Conservation (phyloP, 2,329 filamentous ascomycete species). For the Emmonsiellopsis sp. region DNA sequence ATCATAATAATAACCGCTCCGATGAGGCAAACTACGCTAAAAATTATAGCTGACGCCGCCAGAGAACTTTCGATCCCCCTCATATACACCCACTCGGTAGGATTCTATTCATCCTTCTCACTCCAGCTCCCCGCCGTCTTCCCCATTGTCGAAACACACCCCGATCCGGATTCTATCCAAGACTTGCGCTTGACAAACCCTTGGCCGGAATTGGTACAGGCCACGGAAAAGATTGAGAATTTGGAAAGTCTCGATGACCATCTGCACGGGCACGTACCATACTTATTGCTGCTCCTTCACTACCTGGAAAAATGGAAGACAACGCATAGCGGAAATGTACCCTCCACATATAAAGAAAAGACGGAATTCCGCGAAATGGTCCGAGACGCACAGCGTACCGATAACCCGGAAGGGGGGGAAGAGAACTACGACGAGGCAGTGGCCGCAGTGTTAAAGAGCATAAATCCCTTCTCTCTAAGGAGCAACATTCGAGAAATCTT, state of each 20-base stretch:
- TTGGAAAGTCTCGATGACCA: constrained; percentile 65
- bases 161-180: constrained; percentile 72
- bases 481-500: constrained; percentile 70
- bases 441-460: constrained; percentile 77
- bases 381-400: constrained; percentile 55
- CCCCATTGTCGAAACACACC: constrained; percentile 92
- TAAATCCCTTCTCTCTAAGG: constrained; percentile 60
- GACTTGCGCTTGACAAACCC: constrained; percentile 78
- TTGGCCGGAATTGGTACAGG: constrained; percentile 71
- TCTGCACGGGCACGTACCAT: constrained; percentile 86
- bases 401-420: constrained; percentile 76
- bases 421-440: constrained; percentile 96
- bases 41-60: constrained; percentile 42
- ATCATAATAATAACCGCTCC: constrained; percentile 55
- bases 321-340: constrained; percentile 57
- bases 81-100: constrained; percentile 77
- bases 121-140: constrained; percentile 68
- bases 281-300: constrained; percentile 71
- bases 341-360: constrained; percentile 76
- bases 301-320: constrained; percentile 75
- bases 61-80: constrained; percentile 58
- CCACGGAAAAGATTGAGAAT: constrained; percentile 54
- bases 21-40: constrained; percentile 44
- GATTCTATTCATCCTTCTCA: constrained; percentile 88
- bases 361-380: constrained; percentile 68